Conservation (phyloP, 2,329 filamentous ascomycete genomes). For the Fusarium sp. region DNA sequence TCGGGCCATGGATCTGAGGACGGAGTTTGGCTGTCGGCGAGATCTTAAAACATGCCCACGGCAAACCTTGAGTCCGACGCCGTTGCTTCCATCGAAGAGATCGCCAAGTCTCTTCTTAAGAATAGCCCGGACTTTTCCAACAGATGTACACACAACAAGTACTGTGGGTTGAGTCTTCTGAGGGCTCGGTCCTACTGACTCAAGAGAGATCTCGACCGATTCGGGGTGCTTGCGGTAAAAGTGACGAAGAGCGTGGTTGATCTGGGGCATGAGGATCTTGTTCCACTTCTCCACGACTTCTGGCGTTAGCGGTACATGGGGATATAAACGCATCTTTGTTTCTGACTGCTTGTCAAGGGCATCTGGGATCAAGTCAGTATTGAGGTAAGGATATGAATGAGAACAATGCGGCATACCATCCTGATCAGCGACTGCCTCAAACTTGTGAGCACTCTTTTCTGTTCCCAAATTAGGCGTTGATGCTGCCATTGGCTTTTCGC, state of each 20-base stretch:
- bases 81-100: conserved; percentile 70
- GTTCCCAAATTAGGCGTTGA: neutral
- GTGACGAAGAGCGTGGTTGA: conserved; percentile 75
- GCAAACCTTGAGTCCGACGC: conserved; percentile 76
- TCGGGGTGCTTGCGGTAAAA: conserved; percentile 80
- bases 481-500: conserved; percentile 30
- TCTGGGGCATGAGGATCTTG: conserved; percentile 73
- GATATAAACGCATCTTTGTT: conserved; percentile 66
- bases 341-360: conserved; percentile 40
- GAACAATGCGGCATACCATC: conserved; percentile 27
- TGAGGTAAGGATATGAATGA: too few relatives aligned
- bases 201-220: conserved; percentile 80
- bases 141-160: conserved; percentile 79
- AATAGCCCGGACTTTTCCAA: conserved; percentile 76
- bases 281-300: conserved; percentile 79
- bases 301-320: conserved; percentile 66
- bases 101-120: conserved; percentile 73
- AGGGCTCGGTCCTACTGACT: conserved; percentile 76
- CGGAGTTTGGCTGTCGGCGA: conserved; percentile 53
- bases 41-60: conserved; percentile 74
- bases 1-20: conserved; percentile 47
- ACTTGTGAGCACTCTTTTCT: neutral
- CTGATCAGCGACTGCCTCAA: conserved; percentile 16
- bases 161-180: conserved; percentile 76
- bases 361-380: conserved; percentile 33